Conservation (phyloP, 495 filamentous ascomycete genomes). For the Mycothermus thermophilus region DNA sequence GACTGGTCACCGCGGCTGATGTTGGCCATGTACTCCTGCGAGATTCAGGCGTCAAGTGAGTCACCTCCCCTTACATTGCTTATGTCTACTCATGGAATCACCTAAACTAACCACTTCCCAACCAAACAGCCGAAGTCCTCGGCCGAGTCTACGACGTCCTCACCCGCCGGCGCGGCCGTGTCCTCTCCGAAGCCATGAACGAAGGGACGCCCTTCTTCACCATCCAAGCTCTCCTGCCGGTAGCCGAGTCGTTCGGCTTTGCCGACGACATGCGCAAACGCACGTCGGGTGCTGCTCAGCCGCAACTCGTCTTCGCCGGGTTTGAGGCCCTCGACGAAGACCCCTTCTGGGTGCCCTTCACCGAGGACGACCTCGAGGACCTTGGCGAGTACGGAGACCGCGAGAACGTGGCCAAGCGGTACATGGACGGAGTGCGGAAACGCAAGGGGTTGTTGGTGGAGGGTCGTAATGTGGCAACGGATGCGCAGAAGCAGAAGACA, state of each 20-base stretch:
- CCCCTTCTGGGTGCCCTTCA: slow-evolving; percentile 94
- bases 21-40: slow-evolving; percentile 96
- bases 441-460: slow-evolving; percentile 79
- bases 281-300: slow-evolving; percentile 77
- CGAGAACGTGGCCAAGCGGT: slow-evolving; percentile 91
- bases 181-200: slow-evolving; percentile 80
- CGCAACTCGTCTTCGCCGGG: slow-evolving; percentile 84
- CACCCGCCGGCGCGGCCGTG: slow-evolving; percentile 76
- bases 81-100: too few species aligned
- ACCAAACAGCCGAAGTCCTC: slow-evolving; percentile 66
- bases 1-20: slow-evolving; percentile 91
- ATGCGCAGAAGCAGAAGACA: slow-evolving; percentile 98
- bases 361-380: slow-evolving; percentile 94
- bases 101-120: slow-evolving; percentile 2
- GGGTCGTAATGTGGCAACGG: slow-evolving; percentile 53
- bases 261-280: slow-evolving; percentile 89
- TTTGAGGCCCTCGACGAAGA: slow-evolving; percentile 86
- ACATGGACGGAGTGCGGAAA: slow-evolving; percentile 76
- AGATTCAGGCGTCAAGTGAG: slow-evolving; percentile 89
- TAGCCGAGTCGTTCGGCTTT: slow-evolving; percentile 92
- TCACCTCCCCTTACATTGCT: slow-evolving; percentile 10
- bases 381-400: slow-evolving; percentile 81
- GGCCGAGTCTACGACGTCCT: slow-evolving; percentile 90
- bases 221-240: slow-evolving; percentile 71
- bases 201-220: slow-evolving; percentile 95